phyloP scores from a whole-genome alignment of 305 asterid genomes.

The Galium porrigens region DNA sequence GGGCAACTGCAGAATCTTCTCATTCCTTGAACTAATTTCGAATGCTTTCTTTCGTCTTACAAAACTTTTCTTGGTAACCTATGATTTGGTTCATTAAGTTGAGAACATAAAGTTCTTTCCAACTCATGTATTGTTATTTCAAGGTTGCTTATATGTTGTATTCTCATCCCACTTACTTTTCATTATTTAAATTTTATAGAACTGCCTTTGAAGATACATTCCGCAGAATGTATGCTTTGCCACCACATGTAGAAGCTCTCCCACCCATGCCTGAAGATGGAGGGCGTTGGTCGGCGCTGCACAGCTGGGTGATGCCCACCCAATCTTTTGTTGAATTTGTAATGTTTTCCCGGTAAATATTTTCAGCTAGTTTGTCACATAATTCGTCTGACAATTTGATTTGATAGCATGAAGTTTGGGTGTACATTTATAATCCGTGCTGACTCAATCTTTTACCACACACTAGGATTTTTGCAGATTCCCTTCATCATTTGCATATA shows the following conservation, averaged over 20 bases:
- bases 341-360: conserved; percentile 75
- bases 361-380: background rate
- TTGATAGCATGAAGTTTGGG: background rate
- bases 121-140: background rate
- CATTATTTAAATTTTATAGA: conserved; percentile 26
- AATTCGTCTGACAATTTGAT: background rate
- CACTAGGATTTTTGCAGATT: conserved; percentile 76
- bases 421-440: background rate
- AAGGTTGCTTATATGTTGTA: background rate
- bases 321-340: conserved; percentile 78
- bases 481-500: conserved; percentile 53
- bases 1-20: background rate
- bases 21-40: background rate
- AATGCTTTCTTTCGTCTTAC: background rate
- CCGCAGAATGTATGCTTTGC: conserved; percentile 75
- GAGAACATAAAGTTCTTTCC: background rate
- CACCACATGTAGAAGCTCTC: conserved; percentile 65
- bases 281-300: conserved; percentile 79
- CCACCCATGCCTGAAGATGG: conserved; percentile 98
- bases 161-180: background rate
- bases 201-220: conserved; percentile 66
- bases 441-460: conserved; percentile 16
- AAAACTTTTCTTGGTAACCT: background rate
- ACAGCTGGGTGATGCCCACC: conserved; percentile 98
- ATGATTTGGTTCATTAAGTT: background rate